A percentile compares a stretch with the other conserved stretches of the same genome.
These are phyloP conservation scores for Sisymbrium altissimum DNA, from an alignment of 345 rosid species.

Conservation along the genomic window DNA sequence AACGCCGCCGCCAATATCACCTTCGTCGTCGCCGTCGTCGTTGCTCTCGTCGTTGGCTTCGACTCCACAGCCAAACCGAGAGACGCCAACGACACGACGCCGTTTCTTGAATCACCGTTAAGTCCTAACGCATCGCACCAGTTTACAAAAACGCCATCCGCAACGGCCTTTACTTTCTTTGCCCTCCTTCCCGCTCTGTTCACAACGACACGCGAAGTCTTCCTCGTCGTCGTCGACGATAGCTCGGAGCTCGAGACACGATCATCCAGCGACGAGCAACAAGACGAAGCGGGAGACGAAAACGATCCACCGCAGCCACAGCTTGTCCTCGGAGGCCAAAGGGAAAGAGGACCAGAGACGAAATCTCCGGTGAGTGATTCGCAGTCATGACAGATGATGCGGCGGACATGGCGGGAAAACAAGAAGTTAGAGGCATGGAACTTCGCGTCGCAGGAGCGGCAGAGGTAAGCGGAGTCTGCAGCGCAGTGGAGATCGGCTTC, in stretches of 20 bases:
- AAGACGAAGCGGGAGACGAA: constrained; percentile 1
- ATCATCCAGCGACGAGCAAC: constrained; percentile 26
- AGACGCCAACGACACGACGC: constrained; percentile 26
- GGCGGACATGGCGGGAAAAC: constrained; percentile 35
- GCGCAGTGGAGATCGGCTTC: constrained; percentile 31
- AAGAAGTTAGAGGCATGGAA: constrained; percentile 35
- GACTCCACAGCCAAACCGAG: constrained; percentile 21
- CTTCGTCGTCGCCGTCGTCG: background rate
- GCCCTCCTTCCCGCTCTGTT: background rate
- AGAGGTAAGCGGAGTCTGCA: constrained; percentile 38
- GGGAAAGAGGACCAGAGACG: constrained; percentile 27
- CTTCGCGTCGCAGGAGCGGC: constrained; percentile 24
- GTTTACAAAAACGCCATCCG: constrained; percentile 22
- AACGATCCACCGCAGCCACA: background rate
- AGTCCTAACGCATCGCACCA: constrained; percentile 30
- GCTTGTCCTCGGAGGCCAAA: constrained; percentile 5
- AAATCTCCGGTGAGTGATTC: constrained; percentile 25
- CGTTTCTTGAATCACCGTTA: constrained; percentile 14
- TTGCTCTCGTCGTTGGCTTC: constrained; percentile 13
- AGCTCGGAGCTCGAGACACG: constrained; percentile 23
- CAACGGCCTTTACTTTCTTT: background rate
- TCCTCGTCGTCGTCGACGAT: constrained; percentile 14
- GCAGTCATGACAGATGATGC: constrained; percentile 30
- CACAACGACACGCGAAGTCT: background rate
- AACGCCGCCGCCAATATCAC: constrained; percentile 33